phyloP scores from a whole-genome alignment of 768 basidiomycete genomes.

The Exsudoporus frostii region DNA sequence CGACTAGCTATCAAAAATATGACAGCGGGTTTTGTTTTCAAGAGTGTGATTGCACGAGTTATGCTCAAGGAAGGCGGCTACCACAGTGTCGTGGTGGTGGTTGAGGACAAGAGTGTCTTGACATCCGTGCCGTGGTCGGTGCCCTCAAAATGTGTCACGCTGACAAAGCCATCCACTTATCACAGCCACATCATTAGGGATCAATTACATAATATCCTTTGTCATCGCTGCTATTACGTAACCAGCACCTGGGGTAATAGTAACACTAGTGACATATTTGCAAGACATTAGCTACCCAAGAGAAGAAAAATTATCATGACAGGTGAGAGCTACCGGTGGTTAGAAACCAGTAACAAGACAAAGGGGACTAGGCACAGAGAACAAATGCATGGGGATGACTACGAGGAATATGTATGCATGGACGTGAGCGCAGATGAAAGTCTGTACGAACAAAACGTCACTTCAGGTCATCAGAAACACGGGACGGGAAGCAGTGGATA shows the following conservation, averaged over 20 bases:
- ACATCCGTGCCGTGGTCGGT: conserved; percentile 5
- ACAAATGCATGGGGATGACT: conserved; percentile 20
- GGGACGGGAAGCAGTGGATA: conserved; percentile 10
- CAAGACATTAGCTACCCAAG: conserved; percentile 18
- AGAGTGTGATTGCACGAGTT: conserved; percentile 8
- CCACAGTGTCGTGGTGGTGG: conserved; percentile 23
- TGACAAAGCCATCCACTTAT: conserved; percentile 21
- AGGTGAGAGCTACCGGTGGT: conserved; percentile 1
- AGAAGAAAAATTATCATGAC: conserved; percentile 1
- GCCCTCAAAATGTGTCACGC: conserved; percentile 18
- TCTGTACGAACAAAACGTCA: conserved; percentile 28
- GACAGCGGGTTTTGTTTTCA: conserved; percentile 5
- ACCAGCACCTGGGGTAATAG: neutral
- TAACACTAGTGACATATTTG: neutral
- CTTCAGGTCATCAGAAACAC: conserved; percentile 13
- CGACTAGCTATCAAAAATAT: conserved; percentile 17
- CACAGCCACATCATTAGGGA: conserved; percentile 7
- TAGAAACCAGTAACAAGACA: conserved; percentile 12
- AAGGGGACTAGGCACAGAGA: neutral
- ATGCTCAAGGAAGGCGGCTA: conserved; percentile 12
- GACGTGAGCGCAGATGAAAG: conserved; percentile 17
- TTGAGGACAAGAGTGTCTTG: conserved; percentile 17
- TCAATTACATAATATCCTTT: neutral
- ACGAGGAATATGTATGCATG: conserved; percentile 26
- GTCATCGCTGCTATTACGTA: neutral